These are phyloP conservation scores for Aethionema arabicum DNA, from an alignment of 345 rosid genomes.

Conservation along the genomic window DNA sequence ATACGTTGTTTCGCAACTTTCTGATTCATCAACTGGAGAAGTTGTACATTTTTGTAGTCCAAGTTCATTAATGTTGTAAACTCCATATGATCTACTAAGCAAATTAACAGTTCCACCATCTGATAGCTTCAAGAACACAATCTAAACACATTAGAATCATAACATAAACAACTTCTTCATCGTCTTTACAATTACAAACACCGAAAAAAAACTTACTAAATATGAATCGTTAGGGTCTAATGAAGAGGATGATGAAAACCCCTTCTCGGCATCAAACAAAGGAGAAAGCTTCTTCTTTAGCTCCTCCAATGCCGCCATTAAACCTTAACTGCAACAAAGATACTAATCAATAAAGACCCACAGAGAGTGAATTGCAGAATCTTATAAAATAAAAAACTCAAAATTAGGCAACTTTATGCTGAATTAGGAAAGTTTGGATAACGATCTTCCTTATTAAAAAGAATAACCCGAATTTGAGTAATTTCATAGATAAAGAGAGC, in stretches of 20 bases:
- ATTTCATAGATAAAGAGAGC: no score
- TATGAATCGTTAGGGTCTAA: constrained; percentile 72
- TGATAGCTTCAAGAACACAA: constrained; percentile 54
- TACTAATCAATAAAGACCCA: not conserved
- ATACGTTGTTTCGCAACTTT: constrained; percentile 65
- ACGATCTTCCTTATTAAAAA: no score
- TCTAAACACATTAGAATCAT: not conserved
- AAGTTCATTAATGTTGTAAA: constrained; percentile 82
- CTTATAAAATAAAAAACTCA: no score
- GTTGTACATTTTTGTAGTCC: constrained; percentile 85
- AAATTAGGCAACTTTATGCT: no score
- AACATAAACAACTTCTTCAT: not conserved
- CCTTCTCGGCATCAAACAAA: constrained; percentile 90
- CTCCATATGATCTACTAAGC: constrained; percentile 93
- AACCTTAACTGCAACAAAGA: constrained; percentile 16
- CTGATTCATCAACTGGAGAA: constrained; percentile 56
- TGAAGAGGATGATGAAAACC: constrained; percentile 68
- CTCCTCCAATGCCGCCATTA: constrained; percentile 92
- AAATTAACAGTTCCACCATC: constrained; percentile 93
- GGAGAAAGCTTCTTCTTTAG: constrained; percentile 81
- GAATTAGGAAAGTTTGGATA: no score
- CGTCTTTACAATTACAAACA: constrained; percentile 2
- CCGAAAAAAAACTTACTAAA: constrained; percentile 45
- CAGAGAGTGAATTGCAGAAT: no score
- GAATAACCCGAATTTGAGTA: no score